phyloP scores from a whole-genome alignment of 768 basidiomycete species.

The Baorangia bicolor region DNA sequence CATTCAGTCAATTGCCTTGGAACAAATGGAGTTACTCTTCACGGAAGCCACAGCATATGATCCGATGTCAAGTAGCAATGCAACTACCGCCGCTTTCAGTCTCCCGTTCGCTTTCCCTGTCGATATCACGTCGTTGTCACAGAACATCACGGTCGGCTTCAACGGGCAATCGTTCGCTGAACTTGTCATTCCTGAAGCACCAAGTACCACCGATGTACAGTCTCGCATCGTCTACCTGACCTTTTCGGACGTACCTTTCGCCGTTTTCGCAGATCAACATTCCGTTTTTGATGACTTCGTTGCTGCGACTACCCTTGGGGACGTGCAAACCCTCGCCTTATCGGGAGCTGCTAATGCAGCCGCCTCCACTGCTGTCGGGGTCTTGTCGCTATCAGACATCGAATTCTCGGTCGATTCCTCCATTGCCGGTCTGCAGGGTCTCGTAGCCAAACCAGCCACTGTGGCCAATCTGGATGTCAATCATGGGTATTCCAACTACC shows the following conservation, averaged over 20 bases:
- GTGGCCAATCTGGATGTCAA: conserved; percentile 63
- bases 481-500: conserved; percentile 61
- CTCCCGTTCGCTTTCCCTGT: conserved; percentile 71
- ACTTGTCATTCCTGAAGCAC: conserved; percentile 55
- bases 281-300: conserved; percentile 60
- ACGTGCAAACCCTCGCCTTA: conserved; percentile 45
- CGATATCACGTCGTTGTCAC: conserved; percentile 60
- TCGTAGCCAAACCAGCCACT: conserved; percentile 54
- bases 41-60: conserved; percentile 53
- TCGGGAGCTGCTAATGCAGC: conserved; percentile 56
- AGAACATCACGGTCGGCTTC: conserved; percentile 54
- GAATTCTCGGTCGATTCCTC: conserved; percentile 56
- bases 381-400: conserved; percentile 56
- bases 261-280: conserved; percentile 48
- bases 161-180: conserved; percentile 57
- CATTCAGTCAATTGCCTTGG: conserved; percentile 62
- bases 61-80: conserved; percentile 57
- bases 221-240: conserved; percentile 58
- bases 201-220: conserved; percentile 60
- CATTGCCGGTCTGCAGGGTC: conserved; percentile 64
- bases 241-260: conserved; percentile 61
- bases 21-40: conserved; percentile 59
- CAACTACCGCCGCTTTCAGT: conserved; percentile 61
- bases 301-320: conserved; percentile 54
- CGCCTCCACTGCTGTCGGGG: conserved; percentile 64